A percentile compares a stretch with the other conserved stretches of the same genome.
These are phyloP conservation scores for Tephrocybe sp. DNA, from an alignment of 768 basidiomycete species.

Conservation along the genomic window DNA sequence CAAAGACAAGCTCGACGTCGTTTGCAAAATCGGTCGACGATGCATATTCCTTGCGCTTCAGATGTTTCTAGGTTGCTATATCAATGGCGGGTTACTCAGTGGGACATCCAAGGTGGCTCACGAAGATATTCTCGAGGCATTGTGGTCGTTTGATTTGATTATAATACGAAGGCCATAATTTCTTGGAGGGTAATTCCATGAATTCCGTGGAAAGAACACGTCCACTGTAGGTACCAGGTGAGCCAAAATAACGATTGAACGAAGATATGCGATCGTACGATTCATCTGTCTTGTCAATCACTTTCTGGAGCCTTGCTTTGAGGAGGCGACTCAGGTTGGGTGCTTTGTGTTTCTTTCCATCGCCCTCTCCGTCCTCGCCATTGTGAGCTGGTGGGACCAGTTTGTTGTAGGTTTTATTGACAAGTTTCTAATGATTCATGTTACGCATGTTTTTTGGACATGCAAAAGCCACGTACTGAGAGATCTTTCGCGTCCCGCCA, in stretches of 20 bases:
- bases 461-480: constrained; percentile 50
- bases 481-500: constrained; percentile 82
- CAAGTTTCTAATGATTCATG: constrained; percentile 41
- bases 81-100: constrained; percentile 8
- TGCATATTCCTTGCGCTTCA: constrained; percentile 79
- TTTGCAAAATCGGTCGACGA: constrained; percentile 70
- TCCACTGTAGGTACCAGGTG: constrained; percentile 44
- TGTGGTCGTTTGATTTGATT: constrained; percentile 76
- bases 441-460: constrained; percentile 5
- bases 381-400: constrained; percentile 42
- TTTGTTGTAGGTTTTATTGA: constrained; percentile 47
- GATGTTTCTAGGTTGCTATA: constrained; percentile 55
- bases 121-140: constrained; percentile 75
- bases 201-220: constrained; percentile 71
- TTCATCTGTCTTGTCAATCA: constrained; percentile 71
- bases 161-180: constrained; percentile 80
- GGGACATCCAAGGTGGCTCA: constrained; percentile 35
- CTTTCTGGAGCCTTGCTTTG: constrained; percentile 68
- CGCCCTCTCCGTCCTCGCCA: constrained; percentile 37
- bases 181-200: constrained; percentile 81
- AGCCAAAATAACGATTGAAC: not conserved
- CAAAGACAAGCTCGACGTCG: constrained; percentile 89
- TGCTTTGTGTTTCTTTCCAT: constrained; percentile 52
- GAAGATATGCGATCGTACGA: constrained; percentile 42
- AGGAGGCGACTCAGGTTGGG: constrained; percentile 68